Conservation (phyloP, 768 basidiomycete species). For the Boletus sp. region DNA sequence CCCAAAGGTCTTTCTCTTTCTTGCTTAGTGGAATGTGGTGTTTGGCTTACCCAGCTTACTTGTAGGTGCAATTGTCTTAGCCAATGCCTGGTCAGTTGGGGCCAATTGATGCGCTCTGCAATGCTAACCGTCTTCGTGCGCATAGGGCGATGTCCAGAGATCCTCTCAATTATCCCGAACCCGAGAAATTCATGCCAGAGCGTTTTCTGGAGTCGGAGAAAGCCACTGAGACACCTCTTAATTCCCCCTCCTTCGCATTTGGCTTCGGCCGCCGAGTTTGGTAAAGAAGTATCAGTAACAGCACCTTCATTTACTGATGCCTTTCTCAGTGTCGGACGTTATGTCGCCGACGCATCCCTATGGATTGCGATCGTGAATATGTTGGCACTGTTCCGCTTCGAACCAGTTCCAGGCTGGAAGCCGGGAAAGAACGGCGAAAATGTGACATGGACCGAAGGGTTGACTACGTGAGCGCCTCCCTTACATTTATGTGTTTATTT, state of each 20-base stretch:
- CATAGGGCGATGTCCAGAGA: slow-evolving; percentile 34
- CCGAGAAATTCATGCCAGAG: slow-evolving; percentile 33
- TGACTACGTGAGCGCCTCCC: slow-evolving; percentile 6
- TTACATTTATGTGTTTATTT: neutral
- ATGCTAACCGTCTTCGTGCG: neutral
- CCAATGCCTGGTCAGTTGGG: slow-evolving; percentile 3
- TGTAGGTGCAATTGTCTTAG: slow-evolving; percentile 1
- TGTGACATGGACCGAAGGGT: slow-evolving; percentile 6
- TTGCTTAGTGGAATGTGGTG: neutral
- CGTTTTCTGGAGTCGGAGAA: slow-evolving; percentile 21
- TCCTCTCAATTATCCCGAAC: slow-evolving; percentile 31
- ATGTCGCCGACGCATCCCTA: slow-evolving; percentile 37
- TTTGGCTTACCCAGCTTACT: neutral
- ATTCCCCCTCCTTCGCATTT: slow-evolving; percentile 6
- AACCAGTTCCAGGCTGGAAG: neutral
- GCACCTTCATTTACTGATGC: neutral
- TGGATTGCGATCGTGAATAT: slow-evolving; percentile 16
- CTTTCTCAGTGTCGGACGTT: slow-evolving; percentile 32
- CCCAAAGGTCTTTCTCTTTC: slow-evolving; percentile 29
- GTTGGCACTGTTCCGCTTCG: slow-evolving; percentile 8
- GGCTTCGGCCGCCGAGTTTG: slow-evolving; percentile 40
- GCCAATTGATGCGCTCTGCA: too few relatives aligned
- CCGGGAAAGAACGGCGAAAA: slow-evolving; percentile 1
- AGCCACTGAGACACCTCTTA: neutral
- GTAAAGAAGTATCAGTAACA: neutral